Percentiles rank a stretch among this genome's conserved stretches.
Conservation (phyloP, 495 filamentous ascomycete genomes). For the Penicillium manginii region DNA sequence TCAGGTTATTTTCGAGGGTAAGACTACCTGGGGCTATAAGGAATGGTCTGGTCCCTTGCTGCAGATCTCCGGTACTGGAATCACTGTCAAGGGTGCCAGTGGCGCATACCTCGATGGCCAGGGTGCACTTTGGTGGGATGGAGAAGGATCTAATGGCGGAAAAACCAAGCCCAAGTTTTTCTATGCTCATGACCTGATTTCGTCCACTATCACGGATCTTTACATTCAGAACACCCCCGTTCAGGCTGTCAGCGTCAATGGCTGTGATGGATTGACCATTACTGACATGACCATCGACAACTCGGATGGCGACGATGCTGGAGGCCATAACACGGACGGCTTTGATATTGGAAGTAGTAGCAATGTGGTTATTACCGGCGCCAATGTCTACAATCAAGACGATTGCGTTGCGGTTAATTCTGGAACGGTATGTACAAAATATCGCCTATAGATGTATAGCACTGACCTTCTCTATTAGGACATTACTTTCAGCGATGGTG, state of each 20-base stretch:
- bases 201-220: constrained; percentile 47
- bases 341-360: constrained; percentile 63
- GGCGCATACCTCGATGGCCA: constrained; percentile 49
- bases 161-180: constrained; percentile 64
- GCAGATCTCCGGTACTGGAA: constrained; percentile 49
- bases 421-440: constrained; percentile 19
- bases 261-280: constrained; percentile 50
- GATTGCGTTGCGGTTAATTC: constrained; percentile 69
- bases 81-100: constrained; percentile 48
- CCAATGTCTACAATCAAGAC: constrained; percentile 65
- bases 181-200: constrained; percentile 49
- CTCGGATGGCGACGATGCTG: constrained; percentile 51
- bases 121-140: constrained; percentile 56
- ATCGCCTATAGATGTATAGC: not conserved
- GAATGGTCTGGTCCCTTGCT: constrained; percentile 57
- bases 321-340: constrained; percentile 68
- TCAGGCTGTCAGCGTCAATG: constrained; percentile 63
- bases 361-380: constrained; percentile 58
- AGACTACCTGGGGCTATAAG: constrained; percentile 57
- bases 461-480: constrained; percentile 26
- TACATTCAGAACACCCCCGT: constrained; percentile 64
- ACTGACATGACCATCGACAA: constrained; percentile 63
- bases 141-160: constrained; percentile 56
- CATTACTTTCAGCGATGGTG: constrained; percentile 51
- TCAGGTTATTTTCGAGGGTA: constrained; percentile 55